A percentile compares a stretch with the other conserved stretches of the same genome.
phyloP scores from a whole-genome alignment of 768 basidiomycete genomes.

The Naematelia encephala region DNA sequence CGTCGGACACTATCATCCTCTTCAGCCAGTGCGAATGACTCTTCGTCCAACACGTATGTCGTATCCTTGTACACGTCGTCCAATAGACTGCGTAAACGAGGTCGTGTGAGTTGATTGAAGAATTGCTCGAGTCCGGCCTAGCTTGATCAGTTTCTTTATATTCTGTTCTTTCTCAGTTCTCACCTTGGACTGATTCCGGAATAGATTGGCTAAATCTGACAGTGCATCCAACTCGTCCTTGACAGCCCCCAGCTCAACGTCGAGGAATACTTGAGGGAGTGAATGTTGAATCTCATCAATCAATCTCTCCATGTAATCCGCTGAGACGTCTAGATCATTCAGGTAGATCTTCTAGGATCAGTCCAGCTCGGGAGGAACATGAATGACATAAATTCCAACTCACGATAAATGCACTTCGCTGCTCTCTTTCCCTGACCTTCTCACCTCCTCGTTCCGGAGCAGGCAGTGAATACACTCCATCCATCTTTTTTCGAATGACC shows the following conservation, averaged over 20 bases:
- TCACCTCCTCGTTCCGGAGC: conserved; percentile 59
- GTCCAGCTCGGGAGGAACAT: not conserved
- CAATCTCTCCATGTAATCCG: conserved; percentile 80
- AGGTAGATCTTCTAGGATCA: conserved; percentile 63
- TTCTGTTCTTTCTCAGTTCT: conserved; percentile 17
- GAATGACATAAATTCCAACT: conserved; percentile 45
- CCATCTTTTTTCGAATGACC: conserved; percentile 77
- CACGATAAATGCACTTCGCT: conserved; percentile 75
- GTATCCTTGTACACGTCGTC: conserved; percentile 87
- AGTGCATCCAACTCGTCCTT: conserved; percentile 50
- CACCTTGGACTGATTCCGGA: conserved; percentile 73
- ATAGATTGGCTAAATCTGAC: conserved; percentile 53
- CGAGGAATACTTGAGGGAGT: conserved; percentile 67
- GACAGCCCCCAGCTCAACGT: conserved; percentile 58
- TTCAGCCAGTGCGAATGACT: conserved; percentile 75
- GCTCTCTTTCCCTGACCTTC: conserved; percentile 71
- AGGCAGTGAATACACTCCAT: conserved; percentile 71
- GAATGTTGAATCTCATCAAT: conserved; percentile 57
- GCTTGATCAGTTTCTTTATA: not conserved
- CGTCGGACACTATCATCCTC: conserved; percentile 82
- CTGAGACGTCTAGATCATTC: conserved; percentile 92
- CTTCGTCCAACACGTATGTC: conserved; percentile 84
- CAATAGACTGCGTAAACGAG: conserved; percentile 76
- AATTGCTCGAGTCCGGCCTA: conserved; percentile 86
- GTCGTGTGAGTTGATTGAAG: conserved; percentile 90